Conservation (phyloP, 148 eudicot genomes). For the Camellia granthamiana region DNA sequence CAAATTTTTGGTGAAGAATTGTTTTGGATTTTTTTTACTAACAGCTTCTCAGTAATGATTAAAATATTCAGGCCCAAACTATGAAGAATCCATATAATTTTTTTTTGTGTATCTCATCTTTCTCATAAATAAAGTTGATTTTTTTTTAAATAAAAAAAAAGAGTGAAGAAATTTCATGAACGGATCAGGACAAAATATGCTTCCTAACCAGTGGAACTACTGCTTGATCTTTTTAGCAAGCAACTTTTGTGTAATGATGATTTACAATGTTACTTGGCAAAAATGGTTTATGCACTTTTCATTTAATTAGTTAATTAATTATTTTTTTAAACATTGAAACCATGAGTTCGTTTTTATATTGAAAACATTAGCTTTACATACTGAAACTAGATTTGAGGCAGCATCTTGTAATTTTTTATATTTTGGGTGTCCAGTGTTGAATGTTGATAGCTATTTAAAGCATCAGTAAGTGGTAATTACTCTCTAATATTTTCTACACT, state of each 20-base stretch:
- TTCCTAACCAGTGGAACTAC: neutral
- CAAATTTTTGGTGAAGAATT: neutral
- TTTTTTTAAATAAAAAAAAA: neutral
- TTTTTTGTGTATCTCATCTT: neutral
- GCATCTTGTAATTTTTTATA: neutral
- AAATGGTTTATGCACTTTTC: too few species aligned
- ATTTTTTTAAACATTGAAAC: too few species aligned
- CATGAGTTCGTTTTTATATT: too few species aligned
- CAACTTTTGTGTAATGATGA: neutral
- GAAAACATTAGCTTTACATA: neutral
- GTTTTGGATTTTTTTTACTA: too few species aligned
- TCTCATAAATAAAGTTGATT: neutral
- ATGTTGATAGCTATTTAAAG: neutral
- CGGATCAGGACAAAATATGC: neutral
- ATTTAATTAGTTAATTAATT: too few species aligned
- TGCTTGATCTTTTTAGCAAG: neutral
- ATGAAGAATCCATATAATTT: neutral
- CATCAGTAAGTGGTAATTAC: neutral
- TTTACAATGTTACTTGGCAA: neutral
- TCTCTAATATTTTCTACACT: neutral
- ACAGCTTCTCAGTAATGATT: neutral
- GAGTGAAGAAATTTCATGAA: neutral
- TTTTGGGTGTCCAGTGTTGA: too few species aligned
- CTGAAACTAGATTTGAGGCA: neutral
- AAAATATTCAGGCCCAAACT: neutral